These are phyloP conservation scores for Mortierella sp. DNA, from an alignment of 371 early-diverging fungal genomes.

Conservation along the genomic window DNA sequence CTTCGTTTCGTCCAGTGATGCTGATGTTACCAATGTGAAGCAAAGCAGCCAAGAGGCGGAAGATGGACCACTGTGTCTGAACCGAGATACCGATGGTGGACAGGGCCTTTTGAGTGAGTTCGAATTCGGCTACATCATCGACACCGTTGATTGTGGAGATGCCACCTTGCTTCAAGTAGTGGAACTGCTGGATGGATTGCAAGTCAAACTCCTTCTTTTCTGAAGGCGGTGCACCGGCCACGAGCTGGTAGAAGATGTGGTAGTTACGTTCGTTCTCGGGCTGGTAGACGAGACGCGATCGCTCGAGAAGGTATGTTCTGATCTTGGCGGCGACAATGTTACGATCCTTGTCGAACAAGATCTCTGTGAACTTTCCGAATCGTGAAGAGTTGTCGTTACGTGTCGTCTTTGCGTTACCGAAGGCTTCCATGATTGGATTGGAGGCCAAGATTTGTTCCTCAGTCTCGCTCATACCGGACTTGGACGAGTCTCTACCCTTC, in stretches of 20 bases:
- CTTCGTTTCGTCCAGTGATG: constrained; percentile 74
- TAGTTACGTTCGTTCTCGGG: constrained; percentile 95
- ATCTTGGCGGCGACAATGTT: constrained; percentile 95
- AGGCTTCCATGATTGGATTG: constrained; percentile 99
- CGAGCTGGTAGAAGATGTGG: constrained; percentile 99
- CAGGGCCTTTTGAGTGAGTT: constrained; percentile 83
- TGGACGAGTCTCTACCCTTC: background rate
- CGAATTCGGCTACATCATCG: constrained; percentile 92
- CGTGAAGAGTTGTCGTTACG: constrained; percentile 98
- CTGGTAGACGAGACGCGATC: constrained; percentile 95
- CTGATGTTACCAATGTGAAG: constrained; percentile 93
- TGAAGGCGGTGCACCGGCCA: constrained; percentile 84
- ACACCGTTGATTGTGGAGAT: constrained; percentile 82
- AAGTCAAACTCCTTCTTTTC: constrained; percentile 84
- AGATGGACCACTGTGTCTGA: constrained; percentile 87
- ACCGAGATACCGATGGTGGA: constrained; percentile 86
- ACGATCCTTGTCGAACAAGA: constrained; percentile 78
- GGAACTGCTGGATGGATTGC: constrained; percentile 75
- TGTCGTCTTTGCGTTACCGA: constrained; percentile 99
- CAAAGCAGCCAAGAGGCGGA: constrained; percentile 86
- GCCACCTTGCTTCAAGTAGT: constrained; percentile 90
- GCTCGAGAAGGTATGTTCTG: constrained; percentile 97
- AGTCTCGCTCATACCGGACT: constrained; percentile 74
- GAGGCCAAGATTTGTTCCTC: constrained; percentile 91
- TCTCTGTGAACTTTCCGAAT: constrained; percentile 99